Evolutionary conservation across 176 grass and related monocot genomes (phyloP).

Genomic region (Eleusine indica): DNA sequence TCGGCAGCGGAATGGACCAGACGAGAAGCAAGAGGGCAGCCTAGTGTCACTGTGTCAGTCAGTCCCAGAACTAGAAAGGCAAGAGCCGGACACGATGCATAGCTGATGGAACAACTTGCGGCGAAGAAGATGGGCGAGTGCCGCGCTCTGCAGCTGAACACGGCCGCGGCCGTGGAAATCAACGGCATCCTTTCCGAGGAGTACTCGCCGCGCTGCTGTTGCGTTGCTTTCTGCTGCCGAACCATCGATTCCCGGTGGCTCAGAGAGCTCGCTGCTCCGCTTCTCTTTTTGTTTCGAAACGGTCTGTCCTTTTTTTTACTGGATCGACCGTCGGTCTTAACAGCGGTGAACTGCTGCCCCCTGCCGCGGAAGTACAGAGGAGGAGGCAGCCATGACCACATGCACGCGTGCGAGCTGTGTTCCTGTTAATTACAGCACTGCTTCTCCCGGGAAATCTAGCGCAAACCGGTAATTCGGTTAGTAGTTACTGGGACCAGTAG

Average conservation of each 20-base stretch:
- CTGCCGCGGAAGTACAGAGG: background rate
- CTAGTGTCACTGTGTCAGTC: background rate
- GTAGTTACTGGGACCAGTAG: constrained; percentile 22
- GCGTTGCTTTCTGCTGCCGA: constrained; percentile 16
- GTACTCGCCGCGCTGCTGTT: background rate
- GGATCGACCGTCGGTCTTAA: background rate
- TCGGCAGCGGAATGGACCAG: constrained; percentile 28
- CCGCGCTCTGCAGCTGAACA: background rate
- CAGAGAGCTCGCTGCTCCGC: background rate
- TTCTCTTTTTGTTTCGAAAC: background rate
- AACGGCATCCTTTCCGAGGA: constrained; percentile 30
- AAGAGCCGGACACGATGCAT: background rate
- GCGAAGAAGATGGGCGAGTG: no score
- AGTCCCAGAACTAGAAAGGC: background rate
- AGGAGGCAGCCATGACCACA: background rate
- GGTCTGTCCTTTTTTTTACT: background rate
- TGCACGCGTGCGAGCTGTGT: constrained; percentile 9
- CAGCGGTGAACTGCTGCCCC: background rate
- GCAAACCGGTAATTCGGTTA: constrained; percentile 1
- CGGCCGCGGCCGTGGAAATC: constrained; percentile 19
- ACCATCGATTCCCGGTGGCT: background rate
- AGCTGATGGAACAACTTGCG: constrained; percentile 11
- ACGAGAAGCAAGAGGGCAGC: background rate
- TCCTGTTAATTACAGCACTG: background rate
- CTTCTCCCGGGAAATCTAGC: background rate